phyloP scores from a whole-genome alignment of 2,329 filamentous ascomycete genomes.

The Botrytis squamosa region DNA sequence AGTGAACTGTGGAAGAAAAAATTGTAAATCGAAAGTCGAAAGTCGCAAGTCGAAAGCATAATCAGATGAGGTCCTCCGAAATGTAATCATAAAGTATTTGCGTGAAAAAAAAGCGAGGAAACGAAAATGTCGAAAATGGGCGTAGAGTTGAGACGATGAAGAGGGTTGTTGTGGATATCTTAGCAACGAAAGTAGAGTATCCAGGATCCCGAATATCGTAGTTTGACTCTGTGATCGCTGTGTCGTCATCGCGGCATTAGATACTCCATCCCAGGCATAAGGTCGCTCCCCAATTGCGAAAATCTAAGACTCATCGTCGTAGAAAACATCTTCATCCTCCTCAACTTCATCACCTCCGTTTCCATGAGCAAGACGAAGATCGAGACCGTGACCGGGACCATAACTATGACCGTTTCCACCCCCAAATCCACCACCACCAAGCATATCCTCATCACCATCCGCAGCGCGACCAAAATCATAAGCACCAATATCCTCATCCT shows the following conservation, averaged over 20 bases:
- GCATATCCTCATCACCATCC: constrained; percentile 4
- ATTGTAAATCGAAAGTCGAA: neutral
- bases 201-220: neutral
- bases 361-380: neutral
- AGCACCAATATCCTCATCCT: neutral
- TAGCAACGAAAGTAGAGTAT: neutral
- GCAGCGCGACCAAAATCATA: neutral
- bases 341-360: neutral
- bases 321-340: neutral
- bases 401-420: neutral
- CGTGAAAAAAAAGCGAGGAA: neutral
- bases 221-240: neutral
- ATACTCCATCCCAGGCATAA: neutral
- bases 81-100: neutral
- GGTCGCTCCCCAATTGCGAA: no score
- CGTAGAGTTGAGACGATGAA: neutral
- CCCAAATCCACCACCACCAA: neutral
- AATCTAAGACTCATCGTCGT: constrained; percentile 2
- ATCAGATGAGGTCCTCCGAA: neutral
- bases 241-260: no score
- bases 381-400: neutral
- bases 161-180: neutral
- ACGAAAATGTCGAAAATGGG: neutral
- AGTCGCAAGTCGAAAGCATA: neutral
- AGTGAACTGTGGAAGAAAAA: neutral